Conservation (phyloP, 164 flowering plant genomes). For the Cinnamomum micranthum region DNA sequence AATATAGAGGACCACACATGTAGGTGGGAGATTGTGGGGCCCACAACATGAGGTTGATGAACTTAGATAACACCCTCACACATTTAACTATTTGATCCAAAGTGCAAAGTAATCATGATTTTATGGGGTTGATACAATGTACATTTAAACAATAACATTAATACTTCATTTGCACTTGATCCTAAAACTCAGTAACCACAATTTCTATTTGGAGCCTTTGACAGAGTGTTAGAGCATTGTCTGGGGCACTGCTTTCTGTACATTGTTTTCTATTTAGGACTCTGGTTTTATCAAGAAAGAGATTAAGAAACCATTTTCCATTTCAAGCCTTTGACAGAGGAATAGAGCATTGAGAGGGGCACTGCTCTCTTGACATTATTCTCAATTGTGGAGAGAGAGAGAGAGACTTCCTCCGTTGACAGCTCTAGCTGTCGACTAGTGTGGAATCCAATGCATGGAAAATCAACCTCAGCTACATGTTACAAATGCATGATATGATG, state of each 20-base stretch:
- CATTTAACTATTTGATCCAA: neutral
- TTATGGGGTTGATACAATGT: neutral
- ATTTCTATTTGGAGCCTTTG: neutral
- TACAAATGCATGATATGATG: no score
- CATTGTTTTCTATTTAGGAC: neutral
- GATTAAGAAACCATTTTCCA: no score
- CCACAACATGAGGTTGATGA: neutral
- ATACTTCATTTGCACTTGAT: neutral
- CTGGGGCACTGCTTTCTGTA: neutral
- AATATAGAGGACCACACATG: neutral
- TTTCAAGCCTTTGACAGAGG: no score
- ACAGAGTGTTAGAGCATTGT: neutral
- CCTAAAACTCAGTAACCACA: neutral
- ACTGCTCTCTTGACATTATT: no score
- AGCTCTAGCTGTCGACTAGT: no score
- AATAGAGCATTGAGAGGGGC: no score
- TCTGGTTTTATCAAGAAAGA: neutral
- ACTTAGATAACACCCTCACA: neutral
- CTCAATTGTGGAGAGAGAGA: no score
- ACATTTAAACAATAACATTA: no score
- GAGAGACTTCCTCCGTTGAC: no score
- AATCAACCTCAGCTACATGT: no score
- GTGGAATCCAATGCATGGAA: no score
- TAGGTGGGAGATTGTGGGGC: neutral
- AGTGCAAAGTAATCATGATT: neutral